phyloP scores from a whole-genome alignment of 164 flowering plant genomes.

The Houttuynia cordata region DNA sequence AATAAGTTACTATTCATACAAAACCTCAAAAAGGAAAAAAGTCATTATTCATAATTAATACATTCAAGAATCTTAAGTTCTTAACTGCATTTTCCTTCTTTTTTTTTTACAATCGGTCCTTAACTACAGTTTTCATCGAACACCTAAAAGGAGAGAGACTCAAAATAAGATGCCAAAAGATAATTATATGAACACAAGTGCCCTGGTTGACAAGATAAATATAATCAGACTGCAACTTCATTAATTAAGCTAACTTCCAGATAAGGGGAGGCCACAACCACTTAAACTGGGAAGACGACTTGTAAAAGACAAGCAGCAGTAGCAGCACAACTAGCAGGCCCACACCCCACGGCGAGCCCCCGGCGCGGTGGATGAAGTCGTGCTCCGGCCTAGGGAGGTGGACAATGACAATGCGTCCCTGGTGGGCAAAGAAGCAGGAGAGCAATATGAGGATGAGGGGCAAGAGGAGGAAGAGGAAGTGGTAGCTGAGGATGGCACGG shows the following conservation, averaged over 20 bases:
- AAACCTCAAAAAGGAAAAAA: too few species aligned
- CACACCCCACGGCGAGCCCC: slow-evolving; percentile 52
- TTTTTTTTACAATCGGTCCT: too few species aligned
- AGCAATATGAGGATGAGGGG: slow-evolving; percentile 34
- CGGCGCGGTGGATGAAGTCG: slow-evolving; percentile 8
- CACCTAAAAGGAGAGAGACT: too few species aligned
- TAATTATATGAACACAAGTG: too few species aligned
- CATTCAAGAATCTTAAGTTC: too few species aligned
- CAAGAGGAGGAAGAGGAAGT: slow-evolving; percentile 30
- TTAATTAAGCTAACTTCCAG: neutral
- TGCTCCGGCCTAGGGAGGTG: slow-evolving; percentile 6
- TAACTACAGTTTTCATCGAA: too few species aligned
- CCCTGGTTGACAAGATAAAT: too few species aligned
- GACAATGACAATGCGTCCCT: slow-evolving; percentile 10
- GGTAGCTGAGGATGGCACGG: slow-evolving; percentile 16
- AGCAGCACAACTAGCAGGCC: slow-evolving; percentile 37
- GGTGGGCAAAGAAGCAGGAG: slow-evolving; percentile 12
- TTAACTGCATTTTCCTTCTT: too few species aligned
- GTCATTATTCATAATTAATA: too few species aligned
- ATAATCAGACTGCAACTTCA: too few species aligned
- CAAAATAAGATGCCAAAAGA: too few species aligned
- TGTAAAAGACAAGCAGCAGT: slow-evolving; percentile 47
- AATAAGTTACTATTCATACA: too few species aligned
- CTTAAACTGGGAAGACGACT: slow-evolving; percentile 42
- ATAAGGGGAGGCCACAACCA: slow-evolving; percentile 30